Evolutionary conservation across 1,139 yeast genomes (phyloP), one percentile per base, ranked within the genome.

Genomic region (Hansenula lynferdii): DNA sequence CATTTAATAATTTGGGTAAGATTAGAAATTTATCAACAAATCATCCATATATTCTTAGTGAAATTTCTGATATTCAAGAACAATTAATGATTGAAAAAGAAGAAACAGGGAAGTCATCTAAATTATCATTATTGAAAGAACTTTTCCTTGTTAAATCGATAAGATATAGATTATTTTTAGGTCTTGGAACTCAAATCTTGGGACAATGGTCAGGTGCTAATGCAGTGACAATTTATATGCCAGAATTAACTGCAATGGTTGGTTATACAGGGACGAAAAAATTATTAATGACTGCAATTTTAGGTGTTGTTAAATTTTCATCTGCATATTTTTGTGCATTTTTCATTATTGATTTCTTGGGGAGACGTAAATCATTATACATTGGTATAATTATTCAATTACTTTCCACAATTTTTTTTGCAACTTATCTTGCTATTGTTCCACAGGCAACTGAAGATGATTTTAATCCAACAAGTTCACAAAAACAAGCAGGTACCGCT

Each of bases 201-300:
- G 78, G 77, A 26, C 83, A 77, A 60, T 77, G 83, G 83, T 67
- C 77, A 17, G 82, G 82, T 38, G 77, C 82, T 8, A 73, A 72
- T 47, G 72, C 81, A 6, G 58, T 75, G 35, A 75, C 81, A 1
- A 70, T 75, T 36, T 75, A 75, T 48, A 73, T 81, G 36, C 69
- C 78, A 5, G 73, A 74, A 44, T 62, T 77, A 41, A 72, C 76
- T 47, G 65, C 64, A 10, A 61, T 74, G 43, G 70, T 71, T 38
- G 82, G 83, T 40, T 50, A 47, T 17, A 46, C 57, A 28, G 61
- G 63, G 26, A 53, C 57, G 30, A 65, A 77, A 3, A 68, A 75
- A 1, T 61, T 77, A 30, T 61, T 72, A 40, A 69, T 78, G 28
- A 76, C 81, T 8, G 80, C 80, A 36, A 68, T 76, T 23, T 72